These are phyloP conservation scores for Tricholoma furcatifolium DNA, from an alignment of 768 basidiomycete species.

Conservation along the genomic window DNA sequence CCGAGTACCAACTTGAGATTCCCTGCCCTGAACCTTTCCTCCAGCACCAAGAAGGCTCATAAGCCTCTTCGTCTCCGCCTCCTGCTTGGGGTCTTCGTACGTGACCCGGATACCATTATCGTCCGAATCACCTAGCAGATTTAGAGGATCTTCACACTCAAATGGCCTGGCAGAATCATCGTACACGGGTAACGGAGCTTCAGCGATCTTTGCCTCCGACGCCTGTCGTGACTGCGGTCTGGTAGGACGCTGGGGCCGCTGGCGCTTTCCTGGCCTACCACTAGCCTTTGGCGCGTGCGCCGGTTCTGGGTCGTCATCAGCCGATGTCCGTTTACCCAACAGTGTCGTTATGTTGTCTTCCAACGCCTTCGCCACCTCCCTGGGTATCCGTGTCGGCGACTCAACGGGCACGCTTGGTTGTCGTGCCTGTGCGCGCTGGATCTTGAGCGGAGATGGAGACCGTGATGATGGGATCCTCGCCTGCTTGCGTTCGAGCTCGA, in stretches of 20 bases:
- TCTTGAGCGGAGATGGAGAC: slow-evolving; percentile 55
- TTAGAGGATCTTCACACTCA: slow-evolving; percentile 28
- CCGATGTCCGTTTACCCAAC: slow-evolving; percentile 63
- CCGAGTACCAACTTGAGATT: slow-evolving; percentile 18
- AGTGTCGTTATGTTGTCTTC: slow-evolving; percentile 69
- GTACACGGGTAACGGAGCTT: slow-evolving; percentile 17
- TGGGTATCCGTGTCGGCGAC: slow-evolving; percentile 45
- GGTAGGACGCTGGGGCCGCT: slow-evolving; percentile 33
- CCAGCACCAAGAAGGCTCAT: slow-evolving; percentile 50
- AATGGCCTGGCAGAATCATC: slow-evolving; percentile 24
- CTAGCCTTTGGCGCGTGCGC: slow-evolving; percentile 11
- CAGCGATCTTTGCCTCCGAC: slow-evolving; percentile 28
- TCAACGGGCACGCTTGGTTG: slow-evolving; percentile 23
- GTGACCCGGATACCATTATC: slow-evolving; percentile 56
- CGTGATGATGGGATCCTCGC: slow-evolving; percentile 58
- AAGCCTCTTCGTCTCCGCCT: slow-evolving; percentile 55
- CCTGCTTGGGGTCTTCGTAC: slow-evolving; percentile 69
- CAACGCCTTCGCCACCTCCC: slow-evolving; percentile 53
- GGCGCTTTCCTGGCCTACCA: slow-evolving; percentile 33
- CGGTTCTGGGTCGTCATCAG: slow-evolving; percentile 29
- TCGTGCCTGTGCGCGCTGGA: slow-evolving; percentile 22
- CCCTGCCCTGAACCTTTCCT: slow-evolving; percentile 18
- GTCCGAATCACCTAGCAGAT: slow-evolving; percentile 21
- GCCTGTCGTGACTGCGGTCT: slow-evolving; percentile 39
- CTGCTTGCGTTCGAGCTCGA: slow-evolving; percentile 23